Percentiles rank a stretch among this genome's conserved stretches.
Evolutionary conservation across 768 basidiomycete genomes (phyloP).

Genomic region (Candolleomyces aberdarensis): DNA sequence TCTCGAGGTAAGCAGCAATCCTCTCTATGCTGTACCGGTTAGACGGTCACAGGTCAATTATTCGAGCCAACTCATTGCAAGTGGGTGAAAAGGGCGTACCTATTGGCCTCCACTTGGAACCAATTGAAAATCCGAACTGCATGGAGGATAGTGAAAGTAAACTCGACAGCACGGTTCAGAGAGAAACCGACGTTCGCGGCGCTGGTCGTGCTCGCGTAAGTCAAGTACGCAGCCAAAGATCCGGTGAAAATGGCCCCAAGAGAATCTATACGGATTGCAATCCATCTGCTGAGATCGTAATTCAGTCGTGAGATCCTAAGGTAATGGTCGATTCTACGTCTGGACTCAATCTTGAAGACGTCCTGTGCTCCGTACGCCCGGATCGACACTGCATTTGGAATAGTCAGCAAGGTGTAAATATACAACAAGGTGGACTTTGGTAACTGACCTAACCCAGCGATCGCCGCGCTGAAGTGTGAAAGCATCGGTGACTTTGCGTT

Average conservation of each 20-base stretch:
- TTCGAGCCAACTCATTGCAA: too few relatives aligned
- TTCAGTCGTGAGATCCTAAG: conserved; percentile 41
- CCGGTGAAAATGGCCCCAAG: conserved; percentile 56
- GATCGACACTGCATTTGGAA: conserved; percentile 39
- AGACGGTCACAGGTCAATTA: conserved; percentile 4
- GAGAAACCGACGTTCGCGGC: conserved; percentile 49
- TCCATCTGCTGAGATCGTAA: conserved; percentile 47
- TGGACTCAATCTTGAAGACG: conserved; percentile 40
- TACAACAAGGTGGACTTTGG: not conserved
- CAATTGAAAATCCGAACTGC: conserved; percentile 41
- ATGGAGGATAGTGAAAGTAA: conserved; percentile 54
- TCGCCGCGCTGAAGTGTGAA: conserved; percentile 45
- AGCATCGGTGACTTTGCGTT: conserved; percentile 36
- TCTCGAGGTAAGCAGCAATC: conserved; percentile 13
- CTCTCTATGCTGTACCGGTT: conserved; percentile 14
- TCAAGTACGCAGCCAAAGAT: conserved; percentile 52
- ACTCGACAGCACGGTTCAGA: conserved; percentile 57
- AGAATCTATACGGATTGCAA: conserved; percentile 51
- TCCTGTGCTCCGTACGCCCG: conserved; percentile 62
- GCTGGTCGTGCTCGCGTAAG: conserved; percentile 39
- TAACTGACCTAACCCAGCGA: conserved; percentile 49
- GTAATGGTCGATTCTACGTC: conserved; percentile 52
- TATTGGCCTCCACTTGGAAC: conserved; percentile 34
- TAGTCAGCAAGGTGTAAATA: not conserved
- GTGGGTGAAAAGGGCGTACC: conserved; percentile 21